phyloP scores from a whole-genome alignment of 345 rosid species.

The Draba incana region DNA sequence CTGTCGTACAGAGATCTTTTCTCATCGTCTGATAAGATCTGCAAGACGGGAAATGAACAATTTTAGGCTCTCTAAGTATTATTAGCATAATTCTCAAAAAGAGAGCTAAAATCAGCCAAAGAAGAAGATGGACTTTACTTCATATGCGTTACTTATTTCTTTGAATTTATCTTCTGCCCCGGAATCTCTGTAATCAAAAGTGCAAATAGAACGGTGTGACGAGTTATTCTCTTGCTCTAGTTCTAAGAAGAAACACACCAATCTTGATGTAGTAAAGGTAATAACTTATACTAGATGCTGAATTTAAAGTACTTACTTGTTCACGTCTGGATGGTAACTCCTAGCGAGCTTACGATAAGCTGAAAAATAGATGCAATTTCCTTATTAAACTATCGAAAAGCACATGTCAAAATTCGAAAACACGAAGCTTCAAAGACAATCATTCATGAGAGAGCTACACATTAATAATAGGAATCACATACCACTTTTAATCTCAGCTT shows the following conservation, averaged over 20 bases:
- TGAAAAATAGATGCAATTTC: slow-evolving; percentile 43
- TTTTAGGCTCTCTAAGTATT: slow-evolving; percentile 13
- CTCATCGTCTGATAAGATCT: slow-evolving; percentile 97
- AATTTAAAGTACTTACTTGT: slow-evolving; percentile 68
- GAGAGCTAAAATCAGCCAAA: slow-evolving; percentile 15
- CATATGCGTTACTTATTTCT: slow-evolving; percentile 98
- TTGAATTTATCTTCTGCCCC: slow-evolving; percentile 93
- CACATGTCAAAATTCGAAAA: not conserved
- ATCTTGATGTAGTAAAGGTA: slow-evolving; percentile 16
- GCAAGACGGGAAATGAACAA: slow-evolving; percentile 25
- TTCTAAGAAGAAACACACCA: slow-evolving; percentile 10
- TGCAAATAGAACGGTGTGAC: slow-evolving; percentile 4
- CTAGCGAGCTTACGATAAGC: slow-evolving; percentile 98
- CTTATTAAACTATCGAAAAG: slow-evolving; percentile 13
- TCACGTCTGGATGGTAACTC: slow-evolving; percentile 95
- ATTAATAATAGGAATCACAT: slow-evolving; percentile 30
- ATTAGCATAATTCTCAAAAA: not conserved
- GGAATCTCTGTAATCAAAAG: slow-evolving; percentile 63
- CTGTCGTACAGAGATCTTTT: slow-evolving; percentile 91
- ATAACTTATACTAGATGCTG: not conserved
- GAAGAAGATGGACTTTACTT: slow-evolving; percentile 55
- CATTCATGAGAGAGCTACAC: slow-evolving; percentile 9
- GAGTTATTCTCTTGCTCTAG: not conserved
- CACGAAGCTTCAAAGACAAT: slow-evolving; percentile 4
- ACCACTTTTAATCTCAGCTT: slow-evolving; percentile 97